A percentile compares a stretch with the other conserved stretches of the same genome.
Evolutionary conservation across 306 rosid species (phyloP).

Genomic region (Arachis stenosperma): DNA sequence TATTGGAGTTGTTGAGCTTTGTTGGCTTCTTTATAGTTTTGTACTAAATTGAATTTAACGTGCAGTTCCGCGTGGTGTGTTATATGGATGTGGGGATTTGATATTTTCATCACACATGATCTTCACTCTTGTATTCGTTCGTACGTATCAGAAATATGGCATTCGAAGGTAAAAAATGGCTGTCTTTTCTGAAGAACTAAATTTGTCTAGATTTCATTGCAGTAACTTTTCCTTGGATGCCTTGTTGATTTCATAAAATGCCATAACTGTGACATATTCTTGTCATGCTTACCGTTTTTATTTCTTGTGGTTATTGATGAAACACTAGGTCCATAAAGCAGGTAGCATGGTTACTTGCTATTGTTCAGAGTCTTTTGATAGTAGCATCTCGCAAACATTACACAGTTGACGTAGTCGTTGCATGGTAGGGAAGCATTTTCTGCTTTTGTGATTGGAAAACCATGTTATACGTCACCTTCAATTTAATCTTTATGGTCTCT

Average conservation of each 20-base stretch:
- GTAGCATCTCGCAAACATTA: slow-evolving; percentile 99
- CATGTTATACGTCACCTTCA: background rate
- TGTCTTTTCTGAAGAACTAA: slow-evolving; percentile 5
- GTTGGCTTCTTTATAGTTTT: slow-evolving; percentile 10
- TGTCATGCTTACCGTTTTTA: slow-evolving; percentile 20
- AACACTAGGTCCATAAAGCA: slow-evolving; percentile 73
- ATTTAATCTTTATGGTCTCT: slow-evolving; percentile 29
- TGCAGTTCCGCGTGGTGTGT: slow-evolving; percentile 89
- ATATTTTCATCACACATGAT: slow-evolving; percentile 99
- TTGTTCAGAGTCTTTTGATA: slow-evolving; percentile 83
- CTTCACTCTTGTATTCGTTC: slow-evolving; percentile 84
- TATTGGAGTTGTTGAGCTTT: slow-evolving; percentile 29
- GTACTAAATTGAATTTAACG: slow-evolving; percentile 38
- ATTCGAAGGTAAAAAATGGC: slow-evolving; percentile 60
- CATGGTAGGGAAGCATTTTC: slow-evolving; percentile 63
- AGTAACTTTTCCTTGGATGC: slow-evolving; percentile 7
- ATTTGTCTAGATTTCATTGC: background rate
- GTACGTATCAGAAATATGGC: slow-evolving; percentile 89
- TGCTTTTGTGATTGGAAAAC: background rate
- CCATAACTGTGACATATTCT: background rate
- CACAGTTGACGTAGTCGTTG: slow-evolving; percentile 96
- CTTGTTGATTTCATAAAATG: slow-evolving; percentile 9
- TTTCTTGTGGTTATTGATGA: slow-evolving; percentile 34
- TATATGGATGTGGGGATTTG: slow-evolving; percentile 97
- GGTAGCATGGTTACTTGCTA: slow-evolving; percentile 84